phyloP scores from a whole-genome alignment of 2,329 filamentous ascomycete genomes.

The Aspergillus fumigatus region DNA sequence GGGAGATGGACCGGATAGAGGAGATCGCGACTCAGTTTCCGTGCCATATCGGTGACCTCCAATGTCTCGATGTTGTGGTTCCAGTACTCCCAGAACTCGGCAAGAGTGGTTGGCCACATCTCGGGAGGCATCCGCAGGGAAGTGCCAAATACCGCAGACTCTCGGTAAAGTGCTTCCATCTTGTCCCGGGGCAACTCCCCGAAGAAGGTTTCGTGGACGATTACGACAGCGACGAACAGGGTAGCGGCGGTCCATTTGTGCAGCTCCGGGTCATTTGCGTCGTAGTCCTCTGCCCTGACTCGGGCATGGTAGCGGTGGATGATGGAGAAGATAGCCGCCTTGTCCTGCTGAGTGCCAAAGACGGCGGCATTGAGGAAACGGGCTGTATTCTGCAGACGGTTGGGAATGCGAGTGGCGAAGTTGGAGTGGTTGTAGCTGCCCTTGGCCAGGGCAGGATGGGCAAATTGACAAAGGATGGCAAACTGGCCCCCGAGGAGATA shows the following conservation, averaged over 20 bases:
- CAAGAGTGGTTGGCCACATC: constrained; percentile 23
- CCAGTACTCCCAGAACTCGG: constrained; percentile 28
- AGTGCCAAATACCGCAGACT: constrained; percentile 14
- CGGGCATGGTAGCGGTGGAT: constrained; percentile 20
- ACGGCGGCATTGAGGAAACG: constrained; percentile 23
- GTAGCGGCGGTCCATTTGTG: constrained; percentile 28
- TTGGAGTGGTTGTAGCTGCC: constrained; percentile 22
- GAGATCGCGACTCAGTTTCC: constrained; percentile 10
- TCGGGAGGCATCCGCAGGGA: constrained; percentile 21
- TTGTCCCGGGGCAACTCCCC: constrained; percentile 5
- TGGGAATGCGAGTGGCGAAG: constrained; percentile 20
- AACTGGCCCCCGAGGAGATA: constrained; percentile 11
- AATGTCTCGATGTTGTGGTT: constrained; percentile 21
- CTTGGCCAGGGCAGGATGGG: constrained; percentile 22
- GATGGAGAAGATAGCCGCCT: constrained; percentile 22
- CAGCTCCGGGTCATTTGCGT: constrained; percentile 25
- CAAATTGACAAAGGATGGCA: constrained; percentile 25
- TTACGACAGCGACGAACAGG: constrained; percentile 20
- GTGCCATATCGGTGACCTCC: constrained; percentile 25
- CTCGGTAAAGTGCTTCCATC: constrained; percentile 8
- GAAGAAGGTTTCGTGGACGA: constrained; percentile 25
- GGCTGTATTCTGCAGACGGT: constrained; percentile 22
- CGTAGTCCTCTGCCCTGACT: constrained; percentile 22
- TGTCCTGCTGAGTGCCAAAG: constrained; percentile 20
- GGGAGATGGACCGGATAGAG: constrained; percentile 11